Evolutionary conservation across 1,284 basidiomycete species (phyloP), one percentile per base, ranked within the genome.

Genomic region (Malassezia equina): DNA sequence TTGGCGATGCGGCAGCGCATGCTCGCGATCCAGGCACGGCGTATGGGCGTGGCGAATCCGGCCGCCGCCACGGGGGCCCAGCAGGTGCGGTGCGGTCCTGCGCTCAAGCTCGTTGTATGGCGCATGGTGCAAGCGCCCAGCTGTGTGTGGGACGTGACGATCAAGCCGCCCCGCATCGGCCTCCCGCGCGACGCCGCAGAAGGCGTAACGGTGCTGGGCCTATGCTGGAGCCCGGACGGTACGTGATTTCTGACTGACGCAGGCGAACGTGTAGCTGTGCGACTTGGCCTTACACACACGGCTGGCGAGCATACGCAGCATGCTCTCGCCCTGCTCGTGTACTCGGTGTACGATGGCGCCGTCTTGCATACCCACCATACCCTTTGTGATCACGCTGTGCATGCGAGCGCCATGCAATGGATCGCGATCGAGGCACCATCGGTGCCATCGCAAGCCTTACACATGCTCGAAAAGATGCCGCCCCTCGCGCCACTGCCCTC

Each of bases 1-100:
- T 25, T 52, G 4, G 55, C 55, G 28, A 57, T 57, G 55, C 55
- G 55, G 24, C 55, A 57, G 33, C 44, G 50, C 11, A 47, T 57
- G 49, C 48, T 57, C 4, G 55, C 49, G 21, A 47, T 57, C 28
- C 55, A 57, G 29, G 55, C 55, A 19, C 55, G 55, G 8, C 49
- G 49, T 9, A 42, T 56, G 32, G 54, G 54, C 42, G 48, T 51
- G 5, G 48, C 54, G 29, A 51, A 56, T 17, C 43, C 54, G 2
- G 43, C 43, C 1, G 53, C 53, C 17, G 25, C 33, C 13, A 12
- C 17, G 17, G 29, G 28, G 2, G 40, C 31, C 6, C 19, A 29
- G 15, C 31, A 17, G 7, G 24, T 44, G 21, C 44, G 47, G 13
- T 31, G 53, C 11, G 54, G 54, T 9, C 34, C 54, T 1, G 12